A percentile compares a stretch with the other conserved stretches of the same genome.
Evolutionary conservation across 2,329 filamentous ascomycete species (phyloP).

Genomic region (Colletotrichum sublineola): DNA sequence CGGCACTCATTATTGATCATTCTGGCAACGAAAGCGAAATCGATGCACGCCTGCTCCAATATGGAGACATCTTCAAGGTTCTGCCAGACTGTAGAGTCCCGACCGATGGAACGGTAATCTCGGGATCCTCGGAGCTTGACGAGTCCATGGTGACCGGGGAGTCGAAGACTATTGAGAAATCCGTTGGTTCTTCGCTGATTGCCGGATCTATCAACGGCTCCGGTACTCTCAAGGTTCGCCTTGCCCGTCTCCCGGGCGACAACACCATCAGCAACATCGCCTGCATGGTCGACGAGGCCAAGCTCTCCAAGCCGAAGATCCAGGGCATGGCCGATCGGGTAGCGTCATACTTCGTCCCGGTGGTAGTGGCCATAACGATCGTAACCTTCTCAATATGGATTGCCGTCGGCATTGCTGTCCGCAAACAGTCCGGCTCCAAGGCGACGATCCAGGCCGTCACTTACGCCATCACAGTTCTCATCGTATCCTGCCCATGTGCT

Average conservation of each 20-base stretch:
- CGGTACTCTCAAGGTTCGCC: slow-evolving; percentile 69
- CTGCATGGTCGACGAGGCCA: slow-evolving; percentile 78
- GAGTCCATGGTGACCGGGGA: slow-evolving; percentile 87
- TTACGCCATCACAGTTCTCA: slow-evolving; percentile 79
- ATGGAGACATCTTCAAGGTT: slow-evolving; percentile 76
- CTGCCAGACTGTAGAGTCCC: slow-evolving; percentile 70
- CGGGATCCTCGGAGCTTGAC: slow-evolving; percentile 75
- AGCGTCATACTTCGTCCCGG: slow-evolving; percentile 77
- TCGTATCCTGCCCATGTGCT: slow-evolving; percentile 84
- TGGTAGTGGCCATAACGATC: slow-evolving; percentile 69
- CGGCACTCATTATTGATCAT: slow-evolving; percentile 64
- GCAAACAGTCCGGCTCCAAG: slow-evolving; percentile 56
- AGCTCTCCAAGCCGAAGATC: slow-evolving; percentile 74
- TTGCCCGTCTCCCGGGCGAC: slow-evolving; percentile 74
- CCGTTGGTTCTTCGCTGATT: slow-evolving; percentile 65
- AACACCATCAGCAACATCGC: slow-evolving; percentile 81
- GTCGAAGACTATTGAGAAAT: slow-evolving; percentile 71
- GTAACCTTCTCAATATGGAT: slow-evolving; percentile 76
- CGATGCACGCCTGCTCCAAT: slow-evolving; percentile 76
- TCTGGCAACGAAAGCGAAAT: slow-evolving; percentile 62
- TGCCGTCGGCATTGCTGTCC: slow-evolving; percentile 64
- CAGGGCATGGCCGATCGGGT: slow-evolving; percentile 78
- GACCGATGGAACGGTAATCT: slow-evolving; percentile 77
- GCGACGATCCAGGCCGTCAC: slow-evolving; percentile 74
- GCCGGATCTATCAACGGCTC: slow-evolving; percentile 78